phyloP scores from a whole-genome alignment of 1,284 basidiomycete species.

The Sanghuangporus baumii region DNA sequence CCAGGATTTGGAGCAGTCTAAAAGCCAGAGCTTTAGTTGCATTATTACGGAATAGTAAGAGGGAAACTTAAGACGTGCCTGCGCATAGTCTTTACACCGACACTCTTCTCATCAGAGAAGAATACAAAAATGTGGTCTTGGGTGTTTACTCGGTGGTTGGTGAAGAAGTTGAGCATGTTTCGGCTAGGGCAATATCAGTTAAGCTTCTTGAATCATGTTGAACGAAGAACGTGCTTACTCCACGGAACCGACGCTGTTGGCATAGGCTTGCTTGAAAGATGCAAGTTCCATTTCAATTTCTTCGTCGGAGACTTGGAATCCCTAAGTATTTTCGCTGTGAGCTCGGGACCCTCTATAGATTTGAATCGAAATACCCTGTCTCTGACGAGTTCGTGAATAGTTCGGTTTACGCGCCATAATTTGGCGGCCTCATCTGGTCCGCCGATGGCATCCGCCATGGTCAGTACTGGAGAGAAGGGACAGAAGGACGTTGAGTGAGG shows the following conservation, averaged over 20 bases:
- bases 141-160: slow-evolving; percentile 62
- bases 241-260: slow-evolving; percentile 53
- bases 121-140: slow-evolving; percentile 89
- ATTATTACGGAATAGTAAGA: slow-evolving; percentile 10
- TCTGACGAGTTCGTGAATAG: slow-evolving; percentile 93
- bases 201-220: slow-evolving; percentile 4
- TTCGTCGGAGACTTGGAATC: slow-evolving; percentile 85
- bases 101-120: slow-evolving; percentile 89
- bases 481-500: slow-evolving; percentile 1
- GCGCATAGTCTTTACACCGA: slow-evolving; percentile 93
- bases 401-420: slow-evolving; percentile 95
- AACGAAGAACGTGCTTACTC: slow-evolving; percentile 43
- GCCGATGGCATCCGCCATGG: slow-evolving; percentile 38
- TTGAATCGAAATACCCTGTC: slow-evolving; percentile 65
- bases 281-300: slow-evolving; percentile 84
- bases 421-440: slow-evolving; percentile 74
- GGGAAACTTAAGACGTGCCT: slow-evolving; percentile 55
- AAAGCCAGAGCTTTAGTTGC: neutral
- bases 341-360: slow-evolving; percentile 10
- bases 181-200: slow-evolving; percentile 51
- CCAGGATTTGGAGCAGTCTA: slow-evolving; percentile 82
- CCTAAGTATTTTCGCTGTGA: slow-evolving; percentile 39
- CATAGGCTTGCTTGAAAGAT: slow-evolving; percentile 66
- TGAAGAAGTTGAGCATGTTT: slow-evolving; percentile 83
- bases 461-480: slow-evolving; percentile 22